phyloP scores from a whole-genome alignment of 495 filamentous ascomycete genomes.

The Opeltia flavorubescens region DNA sequence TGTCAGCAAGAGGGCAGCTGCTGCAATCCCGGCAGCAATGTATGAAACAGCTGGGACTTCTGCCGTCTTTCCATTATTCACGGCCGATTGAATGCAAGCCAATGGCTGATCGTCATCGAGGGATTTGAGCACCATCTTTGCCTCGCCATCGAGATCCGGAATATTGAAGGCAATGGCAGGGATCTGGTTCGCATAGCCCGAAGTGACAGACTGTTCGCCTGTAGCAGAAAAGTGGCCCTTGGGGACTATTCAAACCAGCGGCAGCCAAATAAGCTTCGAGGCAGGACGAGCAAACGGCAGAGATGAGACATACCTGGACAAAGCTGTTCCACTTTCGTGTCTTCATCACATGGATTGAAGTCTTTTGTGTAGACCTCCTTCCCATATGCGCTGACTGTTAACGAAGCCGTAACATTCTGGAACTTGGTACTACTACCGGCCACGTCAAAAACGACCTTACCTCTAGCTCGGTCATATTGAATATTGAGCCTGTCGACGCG shows the following conservation, averaged over 20 bases:
- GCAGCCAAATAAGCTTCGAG: background rate
- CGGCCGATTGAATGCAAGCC: constrained; percentile 69
- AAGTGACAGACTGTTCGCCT: constrained; percentile 55
- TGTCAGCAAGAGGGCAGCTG: constrained; percentile 61
- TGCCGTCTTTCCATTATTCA: constrained; percentile 78
- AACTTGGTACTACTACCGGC: constrained; percentile 56
- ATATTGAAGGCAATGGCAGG: constrained; percentile 83
- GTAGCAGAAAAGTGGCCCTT: constrained; percentile 55
- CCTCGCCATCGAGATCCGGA: constrained; percentile 81
- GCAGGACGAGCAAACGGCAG: background rate
- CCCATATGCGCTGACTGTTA: constrained; percentile 79
- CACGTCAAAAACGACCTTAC: constrained; percentile 68
- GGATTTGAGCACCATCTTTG: constrained; percentile 59
- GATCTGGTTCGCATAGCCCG: constrained; percentile 55
- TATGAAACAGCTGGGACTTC: constrained; percentile 65
- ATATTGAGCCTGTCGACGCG: constrained; percentile 62
- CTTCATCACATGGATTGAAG: constrained; percentile 67
- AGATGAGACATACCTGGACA: constrained; percentile 57
- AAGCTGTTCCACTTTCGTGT: constrained; percentile 51
- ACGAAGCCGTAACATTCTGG: constrained; percentile 68
- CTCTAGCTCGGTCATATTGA: constrained; percentile 58
- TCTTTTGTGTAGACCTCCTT: constrained; percentile 58
- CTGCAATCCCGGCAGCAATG: constrained; percentile 76
- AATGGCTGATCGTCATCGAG: constrained; percentile 44
- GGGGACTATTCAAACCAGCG: constrained; percentile 41